Conservation (phyloP, 306 rosid genomes). For the Morella rubra region DNA sequence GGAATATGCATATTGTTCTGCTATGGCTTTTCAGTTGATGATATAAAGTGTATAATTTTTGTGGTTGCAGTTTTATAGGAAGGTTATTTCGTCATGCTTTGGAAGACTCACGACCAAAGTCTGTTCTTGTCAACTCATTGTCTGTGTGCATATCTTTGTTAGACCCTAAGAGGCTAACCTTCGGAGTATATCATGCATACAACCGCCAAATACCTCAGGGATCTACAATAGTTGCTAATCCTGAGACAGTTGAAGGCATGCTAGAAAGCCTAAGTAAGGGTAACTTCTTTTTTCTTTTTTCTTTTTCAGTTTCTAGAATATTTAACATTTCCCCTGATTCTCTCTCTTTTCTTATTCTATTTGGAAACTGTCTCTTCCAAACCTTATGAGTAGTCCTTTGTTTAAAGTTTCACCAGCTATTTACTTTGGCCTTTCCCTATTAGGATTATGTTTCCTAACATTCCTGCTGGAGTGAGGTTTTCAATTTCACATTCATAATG, state of each 20-base stretch:
- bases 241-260: constrained; percentile 97
- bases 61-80: constrained; percentile 72
- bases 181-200: constrained; percentile 66
- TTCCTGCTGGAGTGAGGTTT: background rate
- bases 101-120: constrained; percentile 89
- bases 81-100: constrained; percentile 86
- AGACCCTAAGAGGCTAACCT: constrained; percentile 76
- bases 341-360: background rate
- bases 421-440: background rate
- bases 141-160: constrained; percentile 93
- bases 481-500: background rate
- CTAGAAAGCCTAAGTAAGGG: constrained; percentile 79
- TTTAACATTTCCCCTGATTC: background rate
- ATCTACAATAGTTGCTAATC: constrained; percentile 64
- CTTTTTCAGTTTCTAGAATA: constrained; percentile 14
- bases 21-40: constrained; percentile 1
- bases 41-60: background rate
- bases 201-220: constrained; percentile 70
- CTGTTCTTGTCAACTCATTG: constrained; percentile 87
- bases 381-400: background rate
- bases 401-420: no score
- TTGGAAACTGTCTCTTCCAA: background rate
- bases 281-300: constrained; percentile 11
- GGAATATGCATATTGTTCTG: background rate
- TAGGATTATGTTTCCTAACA: background rate